A percentile compares a stretch with the other conserved stretches of the same genome.
These are phyloP conservation scores for Zygotorulaspora sp. DNA, from an alignment of 805 yeast species.

Conservation along the genomic window DNA sequence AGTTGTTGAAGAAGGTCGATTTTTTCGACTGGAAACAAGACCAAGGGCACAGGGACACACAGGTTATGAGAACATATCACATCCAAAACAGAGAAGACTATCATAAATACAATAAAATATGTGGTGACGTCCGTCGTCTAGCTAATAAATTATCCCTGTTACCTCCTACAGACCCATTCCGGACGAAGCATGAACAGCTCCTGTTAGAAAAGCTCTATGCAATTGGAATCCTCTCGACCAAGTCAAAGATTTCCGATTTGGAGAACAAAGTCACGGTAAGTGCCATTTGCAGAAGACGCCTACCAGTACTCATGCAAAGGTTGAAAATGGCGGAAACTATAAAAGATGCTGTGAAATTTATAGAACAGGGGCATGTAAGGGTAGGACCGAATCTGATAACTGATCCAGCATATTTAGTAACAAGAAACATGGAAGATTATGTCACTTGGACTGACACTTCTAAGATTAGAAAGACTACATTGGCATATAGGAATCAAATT, in stretches of 20 bases:
- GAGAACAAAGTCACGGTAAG: conserved; percentile 91
- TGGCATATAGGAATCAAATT: conserved; percentile 75
- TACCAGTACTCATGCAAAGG: conserved; percentile 92
- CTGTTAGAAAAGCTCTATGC: conserved; percentile 79
- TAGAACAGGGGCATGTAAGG: conserved; percentile 96
- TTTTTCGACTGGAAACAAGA: conserved; percentile 98
- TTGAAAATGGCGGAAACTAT: conserved; percentile 89
- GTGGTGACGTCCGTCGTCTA: conserved; percentile 85
- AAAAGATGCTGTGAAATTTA: conserved; percentile 81
- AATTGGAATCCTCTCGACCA: conserved; percentile 87
- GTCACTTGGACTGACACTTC: conserved; percentile 97
- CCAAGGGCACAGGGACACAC: conserved; percentile 91
- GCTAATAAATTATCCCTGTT: conserved; percentile 82
- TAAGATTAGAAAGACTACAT: conserved; percentile 84
- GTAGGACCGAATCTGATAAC: conserved; percentile 95
- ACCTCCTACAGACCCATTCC: conserved; percentile 80
- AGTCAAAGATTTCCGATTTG: conserved; percentile 82
- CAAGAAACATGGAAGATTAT: conserved; percentile 92
- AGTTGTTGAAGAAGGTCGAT: conserved; percentile 90
- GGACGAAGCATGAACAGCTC: conserved; percentile 84
- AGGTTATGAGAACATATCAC: conserved; percentile 92
- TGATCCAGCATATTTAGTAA: conserved; percentile 91
- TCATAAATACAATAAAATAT: conserved; percentile 85
- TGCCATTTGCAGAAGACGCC: conserved; percentile 85
- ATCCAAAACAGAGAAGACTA: conserved; percentile 94